These are phyloP conservation scores for Carex sylvatica DNA, from an alignment of 202 grass and related monocot species.

Conservation along the genomic window DNA sequence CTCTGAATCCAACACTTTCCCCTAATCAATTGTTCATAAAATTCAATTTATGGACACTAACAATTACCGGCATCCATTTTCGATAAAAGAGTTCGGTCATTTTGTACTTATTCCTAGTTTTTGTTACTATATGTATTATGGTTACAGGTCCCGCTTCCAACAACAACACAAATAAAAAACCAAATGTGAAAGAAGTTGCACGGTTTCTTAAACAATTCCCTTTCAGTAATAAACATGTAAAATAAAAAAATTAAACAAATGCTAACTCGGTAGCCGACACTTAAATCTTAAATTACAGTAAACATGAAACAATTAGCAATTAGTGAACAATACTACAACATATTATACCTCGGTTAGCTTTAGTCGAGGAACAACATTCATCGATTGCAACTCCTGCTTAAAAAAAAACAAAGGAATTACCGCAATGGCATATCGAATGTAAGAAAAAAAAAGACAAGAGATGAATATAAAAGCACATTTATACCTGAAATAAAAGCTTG, in stretches of 20 bases:
- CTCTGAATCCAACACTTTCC: too few relatives aligned
- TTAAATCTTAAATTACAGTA: too few relatives aligned
- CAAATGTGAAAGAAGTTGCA: not conserved
- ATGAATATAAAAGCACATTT: not conserved
- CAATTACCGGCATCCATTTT: too few relatives aligned
- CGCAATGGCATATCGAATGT: not conserved
- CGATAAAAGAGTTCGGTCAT: too few relatives aligned
- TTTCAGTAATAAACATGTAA: not conserved
- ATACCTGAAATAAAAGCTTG: conserved; percentile 91
- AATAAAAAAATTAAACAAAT: not conserved
- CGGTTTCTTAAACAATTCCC: not conserved
- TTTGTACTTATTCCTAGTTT: not conserved
- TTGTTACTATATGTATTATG: not conserved
- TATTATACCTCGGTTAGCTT: conserved; percentile 52
- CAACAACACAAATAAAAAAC: not conserved
- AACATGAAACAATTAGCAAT: not conserved
- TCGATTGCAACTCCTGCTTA: conserved; percentile 61
- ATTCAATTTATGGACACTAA: too few relatives aligned
- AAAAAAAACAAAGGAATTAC: not conserved
- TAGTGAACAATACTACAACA: not conserved
- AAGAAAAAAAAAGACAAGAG: not conserved
- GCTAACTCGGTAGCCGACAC: not conserved
- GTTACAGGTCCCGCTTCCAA: not conserved
- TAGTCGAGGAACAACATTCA: conserved; percentile 71
- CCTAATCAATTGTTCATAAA: too few relatives aligned